These are phyloP conservation scores for Lipomyces kockii DNA, from an alignment of 805 yeast genomes.

Conservation along the genomic window DNA sequence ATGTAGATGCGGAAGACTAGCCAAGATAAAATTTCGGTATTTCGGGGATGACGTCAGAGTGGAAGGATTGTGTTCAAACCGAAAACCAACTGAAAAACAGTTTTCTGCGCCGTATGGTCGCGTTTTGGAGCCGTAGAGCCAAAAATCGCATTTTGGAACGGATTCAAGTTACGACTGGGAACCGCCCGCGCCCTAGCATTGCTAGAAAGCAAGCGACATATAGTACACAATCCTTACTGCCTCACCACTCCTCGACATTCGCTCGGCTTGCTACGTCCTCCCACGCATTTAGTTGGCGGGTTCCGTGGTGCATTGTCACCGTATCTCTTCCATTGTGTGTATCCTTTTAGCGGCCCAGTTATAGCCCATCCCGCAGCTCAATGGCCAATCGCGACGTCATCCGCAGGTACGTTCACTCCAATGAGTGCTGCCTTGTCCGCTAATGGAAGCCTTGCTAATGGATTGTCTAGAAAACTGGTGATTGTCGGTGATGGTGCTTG, in stretches of 20 bases:
- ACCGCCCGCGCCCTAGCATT: not conserved
- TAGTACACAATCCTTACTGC: not conserved
- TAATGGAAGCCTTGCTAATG: not conserved
- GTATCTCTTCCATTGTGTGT: not conserved
- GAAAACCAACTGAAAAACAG: not conserved
- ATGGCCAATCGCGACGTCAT: slow-evolving; percentile 35
- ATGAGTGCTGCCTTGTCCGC: not conserved
- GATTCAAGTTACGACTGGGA: not conserved
- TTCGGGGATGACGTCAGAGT: not conserved
- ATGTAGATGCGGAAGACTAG: too few relatives aligned
- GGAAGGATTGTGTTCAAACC: too few relatives aligned
- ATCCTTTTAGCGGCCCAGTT: not conserved
- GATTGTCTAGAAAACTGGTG: slow-evolving; percentile 67
- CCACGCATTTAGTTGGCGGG: slow-evolving; percentile 2
- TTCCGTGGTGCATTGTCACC: not conserved
- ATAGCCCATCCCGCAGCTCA: slow-evolving; percentile 5
- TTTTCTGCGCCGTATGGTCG: not conserved
- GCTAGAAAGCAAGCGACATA: not conserved
- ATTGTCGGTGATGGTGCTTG: slow-evolving; percentile 86
- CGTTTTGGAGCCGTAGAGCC: not conserved
- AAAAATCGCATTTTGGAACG: not conserved
- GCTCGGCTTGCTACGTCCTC: not conserved
- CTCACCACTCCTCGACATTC: not conserved
- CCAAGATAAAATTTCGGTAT: not conserved
- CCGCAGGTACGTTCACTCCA: slow-evolving; percentile 19